phyloP scores from a whole-genome alignment of 768 basidiomycete species.

The Hygrocybe coccinea region DNA sequence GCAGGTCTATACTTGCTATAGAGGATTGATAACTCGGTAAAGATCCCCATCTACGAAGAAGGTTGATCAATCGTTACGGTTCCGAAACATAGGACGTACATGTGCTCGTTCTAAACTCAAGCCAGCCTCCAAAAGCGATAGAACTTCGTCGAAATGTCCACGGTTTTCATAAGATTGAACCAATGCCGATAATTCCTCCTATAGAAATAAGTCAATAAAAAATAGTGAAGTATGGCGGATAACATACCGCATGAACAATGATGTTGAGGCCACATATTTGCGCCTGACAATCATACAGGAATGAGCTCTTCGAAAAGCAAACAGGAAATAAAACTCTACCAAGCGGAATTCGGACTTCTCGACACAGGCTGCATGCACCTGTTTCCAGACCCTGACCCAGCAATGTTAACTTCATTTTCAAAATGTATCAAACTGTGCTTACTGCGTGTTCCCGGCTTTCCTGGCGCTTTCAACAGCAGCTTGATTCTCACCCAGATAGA shows the following conservation, averaged over 20 bases:
- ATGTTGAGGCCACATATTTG: constrained; percentile 99
- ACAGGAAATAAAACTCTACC: constrained; percentile 36
- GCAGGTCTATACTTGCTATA: constrained; percentile 94
- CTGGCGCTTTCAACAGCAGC: constrained; percentile 98
- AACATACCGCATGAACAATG: constrained; percentile 77
- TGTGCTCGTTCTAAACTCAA: constrained; percentile 96
- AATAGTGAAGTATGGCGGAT: constrained; percentile 12
- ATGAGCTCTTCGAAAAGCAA: neutral
- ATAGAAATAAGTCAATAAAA: constrained; percentile 16
- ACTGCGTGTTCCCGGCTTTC: constrained; percentile 99
- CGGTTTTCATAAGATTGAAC: constrained; percentile 83
- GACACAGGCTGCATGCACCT: constrained; percentile 96
- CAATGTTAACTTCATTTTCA: constrained; percentile 9
- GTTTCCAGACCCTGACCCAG: constrained; percentile 88
- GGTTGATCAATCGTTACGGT: neutral
- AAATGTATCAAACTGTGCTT: constrained; percentile 25
- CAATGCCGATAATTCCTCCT: constrained; percentile 75
- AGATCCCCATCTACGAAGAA: constrained; percentile 78
- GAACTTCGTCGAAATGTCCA: constrained; percentile 93
- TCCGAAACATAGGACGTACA: constrained; percentile 1
- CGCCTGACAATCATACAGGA: constrained; percentile 44
- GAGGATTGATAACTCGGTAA: constrained; percentile 87
- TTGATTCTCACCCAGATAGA: constrained; percentile 97
- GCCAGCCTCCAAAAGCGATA: constrained; percentile 88
- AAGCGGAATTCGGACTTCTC: constrained; percentile 96